Base-by-base conservation (phyloP, 2,329 filamentous ascomycete species). In the Epichloe hybrida region DNA sequence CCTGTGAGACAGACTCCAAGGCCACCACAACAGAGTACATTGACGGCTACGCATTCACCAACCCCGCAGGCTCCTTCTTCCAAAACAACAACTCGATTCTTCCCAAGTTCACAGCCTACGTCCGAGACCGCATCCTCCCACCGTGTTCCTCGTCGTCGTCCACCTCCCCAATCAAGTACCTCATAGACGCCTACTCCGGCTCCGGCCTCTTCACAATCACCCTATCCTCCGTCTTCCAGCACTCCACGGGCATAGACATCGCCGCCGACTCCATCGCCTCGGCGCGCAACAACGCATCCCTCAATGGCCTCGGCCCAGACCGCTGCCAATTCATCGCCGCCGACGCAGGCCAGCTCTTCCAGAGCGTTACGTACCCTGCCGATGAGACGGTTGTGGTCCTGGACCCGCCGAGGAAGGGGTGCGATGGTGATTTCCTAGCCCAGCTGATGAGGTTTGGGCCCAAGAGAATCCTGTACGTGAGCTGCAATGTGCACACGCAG, bases 51-150 rank as follows among this genome's bases (percentile, higher is more conserved):
- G 73, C 83, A 62, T 95, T 98, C 71, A 83, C 83, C 65, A 97
- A 95, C 71, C 88, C 86, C 3, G 93, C 93, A 11, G 90, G 90
- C 53, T 82, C 88, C 49, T 98, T 98, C 73, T 98, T 98, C 79
- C 93, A 98, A 65, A 98, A 98, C 76, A 98, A 98, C 77, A 97
- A 97, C 74, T 94, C 89, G 50, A 97, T 98, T 68, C 83, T 98
- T 21, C 81, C 87, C 34, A 70, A 73, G 15, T 95, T 97, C 69
- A 95, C 89, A 13, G 76, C 81, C 57, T 95, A 94, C 72, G 87
- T 97, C 64, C 86, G 88, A 55, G 75, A 85, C 38, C 79, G 85
- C 66, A 86, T 91, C 61, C 73, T 90, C 2, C 83, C 81, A 0
- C 83, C 81, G 2, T 52, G 60, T 36, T 60, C 65, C 3, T 51